These are phyloP conservation scores for Amanita pseudoporphyria DNA, from an alignment of 768 basidiomycete species.

Conservation along the genomic window DNA sequence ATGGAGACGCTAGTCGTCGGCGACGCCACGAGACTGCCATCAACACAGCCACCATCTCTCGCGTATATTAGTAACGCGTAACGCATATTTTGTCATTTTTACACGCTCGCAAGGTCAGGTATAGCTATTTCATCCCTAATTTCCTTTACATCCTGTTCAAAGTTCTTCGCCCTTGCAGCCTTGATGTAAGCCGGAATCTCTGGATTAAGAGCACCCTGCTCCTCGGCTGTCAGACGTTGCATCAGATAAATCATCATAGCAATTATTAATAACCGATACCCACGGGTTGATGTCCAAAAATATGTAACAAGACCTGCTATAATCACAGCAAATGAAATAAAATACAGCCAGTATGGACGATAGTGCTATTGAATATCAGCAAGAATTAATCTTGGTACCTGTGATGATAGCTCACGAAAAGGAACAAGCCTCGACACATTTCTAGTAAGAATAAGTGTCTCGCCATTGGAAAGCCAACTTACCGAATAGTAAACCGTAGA, in stretches of 20 bases:
- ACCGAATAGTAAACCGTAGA: constrained; percentile 79
- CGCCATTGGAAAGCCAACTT: constrained; percentile 10
- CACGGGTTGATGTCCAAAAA: constrained; percentile 81
- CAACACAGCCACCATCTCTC: too few species aligned
- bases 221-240: constrained; percentile 41
- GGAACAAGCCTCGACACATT: constrained; percentile 31
- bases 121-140: neutral
- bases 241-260: neutral
- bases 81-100: neutral
- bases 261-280: constrained; percentile 19
- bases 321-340: constrained; percentile 66
- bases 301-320: constrained; percentile 69
- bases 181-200: constrained; percentile 50
- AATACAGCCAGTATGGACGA: constrained; percentile 84
- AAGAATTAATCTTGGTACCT: constrained; percentile 1
- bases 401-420: constrained; percentile 30
- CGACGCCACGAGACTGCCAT: neutral
- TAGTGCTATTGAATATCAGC: constrained; percentile 45
- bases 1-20: neutral
- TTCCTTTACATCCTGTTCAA: neutral
- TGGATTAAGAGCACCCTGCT: constrained; percentile 57
- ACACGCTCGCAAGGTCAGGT: neutral
- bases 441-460: neutral
- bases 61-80: neutral
- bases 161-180: neutral